A percentile compares a stretch with the other conserved stretches of the same genome.
These are phyloP conservation scores for Aspergillus baeticus DNA, from an alignment of 495 filamentous ascomycete genomes.

Conservation along the genomic window DNA sequence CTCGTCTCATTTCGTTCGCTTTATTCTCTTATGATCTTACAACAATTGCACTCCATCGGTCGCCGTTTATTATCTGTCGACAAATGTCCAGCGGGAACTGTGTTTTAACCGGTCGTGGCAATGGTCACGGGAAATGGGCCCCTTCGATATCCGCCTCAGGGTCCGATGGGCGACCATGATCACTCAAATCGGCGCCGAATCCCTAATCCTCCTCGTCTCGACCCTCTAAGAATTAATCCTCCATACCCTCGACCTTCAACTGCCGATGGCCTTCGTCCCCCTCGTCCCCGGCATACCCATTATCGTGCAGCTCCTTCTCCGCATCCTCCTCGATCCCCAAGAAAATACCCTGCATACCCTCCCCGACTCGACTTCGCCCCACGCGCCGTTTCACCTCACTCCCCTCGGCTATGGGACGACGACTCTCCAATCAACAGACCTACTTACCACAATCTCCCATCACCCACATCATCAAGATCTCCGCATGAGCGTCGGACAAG, in stretches of 20 bases:
- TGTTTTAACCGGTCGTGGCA: constrained; percentile 42
- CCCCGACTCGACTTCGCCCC: constrained; percentile 27
- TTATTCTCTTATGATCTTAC: not conserved
- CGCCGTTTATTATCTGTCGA: constrained; percentile 12
- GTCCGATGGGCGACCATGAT: constrained; percentile 31
- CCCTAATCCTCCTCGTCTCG: constrained; percentile 33
- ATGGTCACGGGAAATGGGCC: constrained; percentile 51
- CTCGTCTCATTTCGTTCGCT: constrained; percentile 7
- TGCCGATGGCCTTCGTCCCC: constrained; percentile 21
- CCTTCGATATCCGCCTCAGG: constrained; percentile 34
- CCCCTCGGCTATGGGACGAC: constrained; percentile 27
- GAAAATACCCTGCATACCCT: constrained; percentile 19
- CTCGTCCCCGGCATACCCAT: constrained; percentile 26
- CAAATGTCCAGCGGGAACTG: constrained; percentile 50
- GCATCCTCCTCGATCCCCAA: constrained; percentile 32
- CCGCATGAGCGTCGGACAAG: constrained; percentile 20
- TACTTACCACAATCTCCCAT: constrained; percentile 12
- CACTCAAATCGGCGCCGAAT: constrained; percentile 34
- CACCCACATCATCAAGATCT: constrained; percentile 21
- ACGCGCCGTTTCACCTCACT: constrained; percentile 28
- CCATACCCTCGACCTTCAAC: constrained; percentile 28
- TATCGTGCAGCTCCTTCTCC: constrained; percentile 15
- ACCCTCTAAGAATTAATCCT: constrained; percentile 36
- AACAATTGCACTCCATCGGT: not conserved
- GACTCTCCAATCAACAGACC: constrained; percentile 23